phyloP scores from a whole-genome alignment of 805 yeast species.

The Zygosaccharomyces siamensis region DNA sequence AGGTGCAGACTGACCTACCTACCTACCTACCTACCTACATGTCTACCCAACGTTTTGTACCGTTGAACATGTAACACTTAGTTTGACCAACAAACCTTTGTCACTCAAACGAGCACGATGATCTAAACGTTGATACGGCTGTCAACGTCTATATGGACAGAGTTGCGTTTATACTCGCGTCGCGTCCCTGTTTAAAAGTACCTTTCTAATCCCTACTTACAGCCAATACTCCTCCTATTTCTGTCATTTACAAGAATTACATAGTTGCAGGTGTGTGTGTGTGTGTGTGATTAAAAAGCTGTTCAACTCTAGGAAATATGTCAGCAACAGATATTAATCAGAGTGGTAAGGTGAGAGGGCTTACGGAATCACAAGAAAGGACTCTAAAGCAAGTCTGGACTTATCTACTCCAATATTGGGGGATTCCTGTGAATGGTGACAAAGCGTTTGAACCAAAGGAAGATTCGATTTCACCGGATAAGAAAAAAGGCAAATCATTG shows the following conservation, averaged over 20 bases:
- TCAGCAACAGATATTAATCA: background rate
- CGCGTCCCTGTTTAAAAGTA: background rate
- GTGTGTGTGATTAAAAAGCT: background rate
- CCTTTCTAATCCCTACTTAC: background rate
- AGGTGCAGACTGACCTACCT: too few species aligned
- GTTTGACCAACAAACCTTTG: background rate
- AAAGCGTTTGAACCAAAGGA: too few species aligned
- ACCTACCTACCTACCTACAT: constrained; percentile 1
- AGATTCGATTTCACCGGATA: constrained; percentile 3
- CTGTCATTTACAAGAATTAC: background rate
- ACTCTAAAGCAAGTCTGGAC: constrained; percentile 70
- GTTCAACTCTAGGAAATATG: background rate
- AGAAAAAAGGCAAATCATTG: constrained; percentile 27
- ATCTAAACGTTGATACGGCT: background rate
- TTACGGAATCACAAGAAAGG: constrained; percentile 54
- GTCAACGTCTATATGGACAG: background rate
- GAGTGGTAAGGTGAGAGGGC: constrained; percentile 37
- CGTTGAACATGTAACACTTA: background rate
- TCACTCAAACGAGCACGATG: background rate
- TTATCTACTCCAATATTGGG: constrained; percentile 55
- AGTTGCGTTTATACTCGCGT: background rate
- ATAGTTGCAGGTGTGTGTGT: background rate
- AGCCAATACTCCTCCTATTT: background rate
- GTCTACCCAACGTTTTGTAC: background rate
- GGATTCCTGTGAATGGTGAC: constrained; percentile 37